Percentiles rank a stretch among this genome's conserved stretches.
These are phyloP conservation scores for Sordariomycetes sp. DNA, from an alignment of 2,329 filamentous ascomycete genomes.

Conservation along the genomic window DNA sequence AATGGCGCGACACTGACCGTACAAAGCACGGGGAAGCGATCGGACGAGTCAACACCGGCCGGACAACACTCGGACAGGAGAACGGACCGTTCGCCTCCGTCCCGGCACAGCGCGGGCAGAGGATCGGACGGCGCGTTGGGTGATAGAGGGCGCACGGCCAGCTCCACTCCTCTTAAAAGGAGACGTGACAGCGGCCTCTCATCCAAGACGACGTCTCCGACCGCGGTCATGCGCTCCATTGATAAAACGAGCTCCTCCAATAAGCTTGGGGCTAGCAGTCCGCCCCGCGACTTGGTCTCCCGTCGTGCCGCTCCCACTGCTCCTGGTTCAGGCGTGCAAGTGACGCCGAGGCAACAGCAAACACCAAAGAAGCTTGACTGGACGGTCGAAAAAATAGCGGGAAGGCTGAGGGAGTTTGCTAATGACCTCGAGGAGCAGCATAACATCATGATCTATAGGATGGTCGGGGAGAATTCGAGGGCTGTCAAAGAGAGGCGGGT, in stretches of 20 bases:
- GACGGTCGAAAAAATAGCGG: constrained; percentile 28
- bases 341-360: background rate
- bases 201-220: background rate
- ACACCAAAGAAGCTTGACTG: constrained; percentile 17
- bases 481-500: constrained; percentile 14
- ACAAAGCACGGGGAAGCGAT: background rate
- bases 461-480: background rate
- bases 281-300: background rate
- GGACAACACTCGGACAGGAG: background rate
- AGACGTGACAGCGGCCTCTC: background rate
- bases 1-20: background rate
- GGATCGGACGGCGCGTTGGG: background rate
- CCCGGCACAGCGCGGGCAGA: background rate
- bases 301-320: background rate
- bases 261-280: background rate
- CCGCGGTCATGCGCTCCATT: background rate
- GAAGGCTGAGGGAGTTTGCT: constrained; percentile 23
- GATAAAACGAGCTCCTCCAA: background rate
- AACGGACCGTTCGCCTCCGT: background rate
- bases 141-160: background rate
- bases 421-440: constrained; percentile 31
- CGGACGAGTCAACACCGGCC: background rate
- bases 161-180: background rate
- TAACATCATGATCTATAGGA: constrained; percentile 10
- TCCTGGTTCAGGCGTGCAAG: background rate